Evolutionary conservation across 2,329 filamentous ascomycete genomes (phyloP).

Genomic region (Cercospora sojina): DNA sequence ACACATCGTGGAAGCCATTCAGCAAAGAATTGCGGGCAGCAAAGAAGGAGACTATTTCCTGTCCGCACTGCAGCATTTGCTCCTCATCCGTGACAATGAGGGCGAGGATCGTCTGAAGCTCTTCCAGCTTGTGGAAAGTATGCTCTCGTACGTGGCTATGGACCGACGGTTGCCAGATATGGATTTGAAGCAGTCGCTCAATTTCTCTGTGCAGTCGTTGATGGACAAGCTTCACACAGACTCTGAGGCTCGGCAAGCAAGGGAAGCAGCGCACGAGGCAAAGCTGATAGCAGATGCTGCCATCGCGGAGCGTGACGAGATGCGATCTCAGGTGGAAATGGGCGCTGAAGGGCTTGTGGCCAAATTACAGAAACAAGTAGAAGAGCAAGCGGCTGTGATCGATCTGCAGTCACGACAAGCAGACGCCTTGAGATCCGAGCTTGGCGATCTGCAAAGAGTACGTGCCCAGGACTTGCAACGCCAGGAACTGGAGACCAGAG

Average conservation of each 20-base stretch:
- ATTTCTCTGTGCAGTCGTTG: slow-evolving; percentile 93
- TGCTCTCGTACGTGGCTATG: slow-evolving; percentile 99
- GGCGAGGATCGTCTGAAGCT: slow-evolving; percentile 88
- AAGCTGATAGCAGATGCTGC: slow-evolving; percentile 93
- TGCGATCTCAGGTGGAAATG: slow-evolving; percentile 81
- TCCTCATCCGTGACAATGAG: slow-evolving; percentile 88
- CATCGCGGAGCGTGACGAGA: slow-evolving; percentile 93
- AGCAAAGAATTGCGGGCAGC: slow-evolving; percentile 76
- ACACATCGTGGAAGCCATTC: slow-evolving; percentile 93
- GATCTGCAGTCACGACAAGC: slow-evolving; percentile 83
- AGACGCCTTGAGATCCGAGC: slow-evolving; percentile 82
- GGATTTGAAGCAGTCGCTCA: slow-evolving; percentile 95
- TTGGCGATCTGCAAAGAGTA: slow-evolving; percentile 81
- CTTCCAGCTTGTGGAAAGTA: slow-evolving; percentile 98
- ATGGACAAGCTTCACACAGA: slow-evolving; percentile 96
- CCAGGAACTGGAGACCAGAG: slow-evolving; percentile 92
- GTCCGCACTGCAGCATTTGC: slow-evolving; percentile 89
- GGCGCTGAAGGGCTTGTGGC: slow-evolving; percentile 91
- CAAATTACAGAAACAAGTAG: slow-evolving; percentile 89
- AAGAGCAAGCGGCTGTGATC: slow-evolving; percentile 87
- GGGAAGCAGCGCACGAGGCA: slow-evolving; percentile 86
- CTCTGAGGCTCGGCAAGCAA: slow-evolving; percentile 85
- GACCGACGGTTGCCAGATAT: slow-evolving; percentile 92
- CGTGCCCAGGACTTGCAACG: slow-evolving; percentile 88
- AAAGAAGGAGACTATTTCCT: slow-evolving; percentile 93